These are phyloP conservation scores for Xylariaceae sp. DNA, from an alignment of 2,329 filamentous ascomycete genomes.

Conservation along the genomic window DNA sequence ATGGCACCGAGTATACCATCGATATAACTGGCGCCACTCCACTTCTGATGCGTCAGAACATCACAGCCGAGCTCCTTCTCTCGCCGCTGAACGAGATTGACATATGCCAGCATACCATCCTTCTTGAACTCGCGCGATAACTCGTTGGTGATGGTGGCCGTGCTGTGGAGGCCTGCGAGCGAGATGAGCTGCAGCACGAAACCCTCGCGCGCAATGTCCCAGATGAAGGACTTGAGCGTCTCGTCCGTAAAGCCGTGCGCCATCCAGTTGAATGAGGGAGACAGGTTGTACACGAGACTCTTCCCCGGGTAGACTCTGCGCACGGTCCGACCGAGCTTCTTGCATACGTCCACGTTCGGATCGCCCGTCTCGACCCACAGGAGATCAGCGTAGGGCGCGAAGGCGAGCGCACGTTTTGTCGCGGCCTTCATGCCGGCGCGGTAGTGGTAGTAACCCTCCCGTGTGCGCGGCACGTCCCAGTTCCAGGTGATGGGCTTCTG, in stretches of 20 bases:
- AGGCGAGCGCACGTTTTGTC: conserved; percentile 87
- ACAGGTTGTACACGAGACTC: conserved; percentile 93
- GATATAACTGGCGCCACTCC: conserved; percentile 65
- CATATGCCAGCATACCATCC: conserved; percentile 95
- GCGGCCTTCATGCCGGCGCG: conserved; percentile 76
- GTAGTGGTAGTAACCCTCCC: conserved; percentile 93
- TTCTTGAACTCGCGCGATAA: conserved; percentile 77
- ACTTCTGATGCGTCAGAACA: conserved; percentile 92
- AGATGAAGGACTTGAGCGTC: conserved; percentile 84
- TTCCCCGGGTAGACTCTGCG: conserved; percentile 66
- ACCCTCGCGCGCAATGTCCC: conserved; percentile 89
- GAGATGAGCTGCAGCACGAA: conserved; percentile 66
- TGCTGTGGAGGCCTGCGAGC: conserved; percentile 61
- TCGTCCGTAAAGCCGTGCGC: conserved; percentile 82
- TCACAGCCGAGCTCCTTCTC: conserved; percentile 91
- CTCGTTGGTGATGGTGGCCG: conserved; percentile 62
- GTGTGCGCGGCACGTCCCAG: conserved; percentile 87
- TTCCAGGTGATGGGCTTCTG: conserved; percentile 70
- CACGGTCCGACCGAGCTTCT: conserved; percentile 71
- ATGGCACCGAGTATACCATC: conserved; percentile 87
- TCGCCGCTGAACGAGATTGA: conserved; percentile 81
- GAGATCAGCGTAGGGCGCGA: conserved; percentile 87
- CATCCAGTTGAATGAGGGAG: conserved; percentile 98
- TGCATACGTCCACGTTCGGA: conserved; percentile 73
- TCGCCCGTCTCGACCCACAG: conserved; percentile 96